Evolutionary conservation across 805 yeast genomes (phyloP).

Genomic region (Saturnispora ahearnii): DNA sequence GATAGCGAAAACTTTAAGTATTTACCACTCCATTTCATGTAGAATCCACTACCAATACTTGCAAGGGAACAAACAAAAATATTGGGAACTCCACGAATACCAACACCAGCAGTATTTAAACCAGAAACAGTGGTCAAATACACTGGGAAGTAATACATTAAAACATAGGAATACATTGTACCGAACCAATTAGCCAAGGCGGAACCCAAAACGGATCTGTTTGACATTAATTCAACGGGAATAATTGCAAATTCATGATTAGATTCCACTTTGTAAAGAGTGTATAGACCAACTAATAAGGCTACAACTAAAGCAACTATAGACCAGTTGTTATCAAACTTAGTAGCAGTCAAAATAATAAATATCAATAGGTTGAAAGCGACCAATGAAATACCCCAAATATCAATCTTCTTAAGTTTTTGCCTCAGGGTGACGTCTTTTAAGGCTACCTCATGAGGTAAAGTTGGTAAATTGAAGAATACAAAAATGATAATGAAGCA

Average conservation of each 20-base stretch:
- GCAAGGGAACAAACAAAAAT: conserved; percentile 51
- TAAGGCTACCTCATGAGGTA: conserved; percentile 25
- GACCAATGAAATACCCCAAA: conserved; percentile 30
- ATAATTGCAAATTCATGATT: conserved; percentile 44
- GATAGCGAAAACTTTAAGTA: conserved; percentile 40
- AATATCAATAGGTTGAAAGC: conserved; percentile 26
- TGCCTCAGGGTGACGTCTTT: conserved; percentile 31
- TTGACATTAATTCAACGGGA: conserved; percentile 46
- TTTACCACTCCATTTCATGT: conserved; percentile 56
- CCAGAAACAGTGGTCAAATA: conserved; percentile 48
- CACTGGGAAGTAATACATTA: conserved; percentile 53
- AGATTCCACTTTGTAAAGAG: conserved; percentile 16
- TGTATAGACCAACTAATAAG: conserved; percentile 8
- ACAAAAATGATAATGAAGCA: conserved; percentile 33
- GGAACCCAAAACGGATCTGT: conserved; percentile 54
- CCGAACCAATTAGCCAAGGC: conserved; percentile 56
- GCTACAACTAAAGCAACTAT: neutral
- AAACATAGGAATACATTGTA: conserved; percentile 38
- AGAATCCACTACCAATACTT: conserved; percentile 53
- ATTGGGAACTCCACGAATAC: conserved; percentile 50
- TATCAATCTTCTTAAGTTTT: conserved; percentile 49
- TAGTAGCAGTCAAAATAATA: conserved; percentile 29
- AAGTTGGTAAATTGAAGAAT: conserved; percentile 36
- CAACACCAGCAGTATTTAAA: conserved; percentile 47
- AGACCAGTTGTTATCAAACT: neutral